Conservation (phyloP, 169 alveolate genomes). For the Perkinsus chesapeaki region DNA sequence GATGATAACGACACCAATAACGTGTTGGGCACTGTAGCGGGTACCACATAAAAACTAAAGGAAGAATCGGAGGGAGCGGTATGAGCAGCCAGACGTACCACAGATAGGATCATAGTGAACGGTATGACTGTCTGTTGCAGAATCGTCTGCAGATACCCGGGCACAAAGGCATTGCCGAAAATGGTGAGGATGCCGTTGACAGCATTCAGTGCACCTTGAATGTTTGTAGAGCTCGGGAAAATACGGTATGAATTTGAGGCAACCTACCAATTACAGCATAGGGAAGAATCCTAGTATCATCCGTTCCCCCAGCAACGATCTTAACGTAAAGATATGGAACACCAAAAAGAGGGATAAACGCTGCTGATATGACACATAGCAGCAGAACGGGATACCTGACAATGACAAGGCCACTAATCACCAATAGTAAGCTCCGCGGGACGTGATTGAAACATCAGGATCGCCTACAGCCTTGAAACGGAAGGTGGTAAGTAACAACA, state of each 20-base stretch:
- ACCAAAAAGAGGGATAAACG: background rate
- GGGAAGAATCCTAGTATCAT: background rate
- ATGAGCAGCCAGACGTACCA: too few species aligned
- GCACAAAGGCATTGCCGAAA: background rate
- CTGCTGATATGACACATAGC: background rate
- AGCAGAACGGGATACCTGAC: background rate
- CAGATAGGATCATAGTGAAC: background rate
- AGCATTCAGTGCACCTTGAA: background rate
- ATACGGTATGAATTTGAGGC: too few species aligned
- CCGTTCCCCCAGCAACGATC: background rate
- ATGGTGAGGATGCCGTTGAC: background rate
- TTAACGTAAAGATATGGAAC: background rate
- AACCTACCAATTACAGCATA: background rate
- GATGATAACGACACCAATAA: background rate
- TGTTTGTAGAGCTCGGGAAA: too few species aligned
- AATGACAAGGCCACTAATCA: background rate
- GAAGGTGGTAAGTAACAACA: too few species aligned
- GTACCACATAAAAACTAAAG: background rate
- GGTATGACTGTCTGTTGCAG: background rate
- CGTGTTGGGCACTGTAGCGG: background rate
- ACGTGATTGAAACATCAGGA: background rate
- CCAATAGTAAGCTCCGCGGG: background rate
- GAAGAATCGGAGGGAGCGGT: background rate
- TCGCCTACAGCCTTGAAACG: too few species aligned
- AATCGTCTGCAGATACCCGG: background rate